Evolutionary conservation across 352 stramenopile species (phyloP), one percentile per base, ranked within the genome.

Genomic region (Ophiocytium majus): DNA sequence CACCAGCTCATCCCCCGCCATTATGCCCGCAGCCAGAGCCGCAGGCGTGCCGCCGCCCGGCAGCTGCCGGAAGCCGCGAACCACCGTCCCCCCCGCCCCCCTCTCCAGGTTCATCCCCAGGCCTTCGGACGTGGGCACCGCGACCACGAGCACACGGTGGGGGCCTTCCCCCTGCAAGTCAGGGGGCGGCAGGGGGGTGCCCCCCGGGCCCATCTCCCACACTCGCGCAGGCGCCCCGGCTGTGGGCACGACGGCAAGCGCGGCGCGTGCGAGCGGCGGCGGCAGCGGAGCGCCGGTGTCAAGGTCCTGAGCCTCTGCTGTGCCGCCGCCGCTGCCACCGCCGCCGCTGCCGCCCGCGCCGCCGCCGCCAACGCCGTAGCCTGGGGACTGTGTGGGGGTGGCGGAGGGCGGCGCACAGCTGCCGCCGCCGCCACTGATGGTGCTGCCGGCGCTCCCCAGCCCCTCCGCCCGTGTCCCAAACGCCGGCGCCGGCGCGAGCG

Each of bases 51-150:
- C 5, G 64, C 64, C 64, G 31, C 31, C 5, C 31, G 5, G 5
- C 5, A 76, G 64, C 64, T 76, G 64, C 5, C 64, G 31, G 64
- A 76, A 76, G 64, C 64, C 64, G 31, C 64, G 64, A 5, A 76
- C 64, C 5, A 76, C 34, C 5, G 64, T 17, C 34, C 64, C 31
- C 5, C 64, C 64, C 43, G 43, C 64, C 5, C 34, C 34, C 5
- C 31, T 5, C 64, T 76, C 64, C 64, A 76, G 64, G 34, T 76
- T 76, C 5, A 76, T 5, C 31, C 64, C 64, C 5, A 76, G 34
- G 5, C 64, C 64, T 17, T 76, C 64, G 5, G 64, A 17, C 31
- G 5, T 17, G 5, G 64, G 64, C 5, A 37, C 64, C 5, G 34
- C 34, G 34, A 76, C 64, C 5, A 76, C 64, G 10, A 5, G 34